Percentiles rank a stretch among this genome's conserved stretches.
phyloP scores from a whole-genome alignment of 495 filamentous ascomycete genomes.

The Chaetomium cochliodes region DNA sequence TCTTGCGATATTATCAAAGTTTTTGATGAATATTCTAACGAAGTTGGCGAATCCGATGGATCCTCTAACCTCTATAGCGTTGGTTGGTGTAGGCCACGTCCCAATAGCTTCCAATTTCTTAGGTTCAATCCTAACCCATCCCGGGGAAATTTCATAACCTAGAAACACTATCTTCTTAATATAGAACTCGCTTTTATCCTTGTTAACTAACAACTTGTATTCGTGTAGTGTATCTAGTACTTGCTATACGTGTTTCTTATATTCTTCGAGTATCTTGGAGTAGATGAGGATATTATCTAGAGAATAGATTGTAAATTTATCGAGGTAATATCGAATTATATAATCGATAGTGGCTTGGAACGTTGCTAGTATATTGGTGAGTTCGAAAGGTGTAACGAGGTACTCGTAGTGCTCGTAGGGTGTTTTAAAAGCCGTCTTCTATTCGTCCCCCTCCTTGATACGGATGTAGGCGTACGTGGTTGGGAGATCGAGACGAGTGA shows the following conservation, averaged over 20 bases:
- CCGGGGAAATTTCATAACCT: background rate
- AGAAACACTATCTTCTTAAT: background rate
- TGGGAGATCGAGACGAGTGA: background rate
- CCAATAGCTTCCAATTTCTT: background rate
- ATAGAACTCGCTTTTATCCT: constrained; percentile 15
- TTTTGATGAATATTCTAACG: constrained; percentile 8
- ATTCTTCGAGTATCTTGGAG: constrained; percentile 14
- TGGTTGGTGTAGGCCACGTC: background rate
- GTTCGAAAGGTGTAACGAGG: background rate
- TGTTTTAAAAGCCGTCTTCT: too few species aligned
- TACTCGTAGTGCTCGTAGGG: background rate
- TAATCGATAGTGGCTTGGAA: background rate
- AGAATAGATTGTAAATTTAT: constrained; percentile 9
- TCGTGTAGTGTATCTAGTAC: background rate
- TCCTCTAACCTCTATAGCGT: too few species aligned
- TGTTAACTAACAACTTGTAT: constrained; percentile 10
- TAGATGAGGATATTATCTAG: constrained; percentile 18
- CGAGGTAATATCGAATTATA: background rate
- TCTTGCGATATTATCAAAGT: constrained; percentile 5
- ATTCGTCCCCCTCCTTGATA: background rate
- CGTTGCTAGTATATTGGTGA: background rate
- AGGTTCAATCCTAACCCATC: background rate
- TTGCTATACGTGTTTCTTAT: background rate
- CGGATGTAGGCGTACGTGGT: background rate
- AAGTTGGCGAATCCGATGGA: background rate